Evolutionary conservation across 495 filamentous ascomycete species (phyloP), one percentile per base, ranked within the genome.

Genomic region (Neurospora tetraspora): DNA sequence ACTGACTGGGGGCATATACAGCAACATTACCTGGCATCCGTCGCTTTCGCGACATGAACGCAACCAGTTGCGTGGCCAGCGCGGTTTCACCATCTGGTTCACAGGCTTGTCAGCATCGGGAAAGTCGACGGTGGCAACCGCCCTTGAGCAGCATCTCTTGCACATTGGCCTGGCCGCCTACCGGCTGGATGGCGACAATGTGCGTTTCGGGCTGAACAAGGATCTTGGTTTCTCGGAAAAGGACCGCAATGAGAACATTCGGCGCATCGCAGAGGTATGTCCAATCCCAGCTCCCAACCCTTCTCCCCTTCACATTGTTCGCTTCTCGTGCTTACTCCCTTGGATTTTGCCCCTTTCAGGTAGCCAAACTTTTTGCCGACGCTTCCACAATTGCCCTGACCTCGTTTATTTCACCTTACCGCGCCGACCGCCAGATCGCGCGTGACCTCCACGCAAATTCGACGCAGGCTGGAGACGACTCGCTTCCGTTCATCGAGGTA

Each of bases 11-110:
- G 27, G 43, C 23, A 27, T 65, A 71, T 16, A 71, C 69, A 99
- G 96, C 75, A 99, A 99, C 88, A 97, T 99, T 82, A 98, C 96
- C 83, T 98, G 92, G 94, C 96, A 99, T 88, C 88, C 93, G 45
- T 90, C 91, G 77, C 90, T 99, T 77, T 93, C 93, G 69, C 93
- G 93, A 80, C 80, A 82, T 75, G 94, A 98, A 88, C 94, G 96
- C 83, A 91, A 88, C 84, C 76, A 82, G 69, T 84, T 92, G 78
- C 92, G 93, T 81, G 88, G 89, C 77, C 96, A 99, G 83, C 86
- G 88, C 45, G 96, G 96, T 77, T 91, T 96, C 81, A 99, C 96
- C 65, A 90, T 99, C 81, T 99, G 96, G 96, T 92, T 99, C 81
- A 99, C 96, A 8, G 96, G 96, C 36, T 91, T 99, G 61, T 95